Evolutionary conservation across 2,329 filamentous ascomycete genomes (phyloP).

Genomic region (Aciculosporium take): DNA sequence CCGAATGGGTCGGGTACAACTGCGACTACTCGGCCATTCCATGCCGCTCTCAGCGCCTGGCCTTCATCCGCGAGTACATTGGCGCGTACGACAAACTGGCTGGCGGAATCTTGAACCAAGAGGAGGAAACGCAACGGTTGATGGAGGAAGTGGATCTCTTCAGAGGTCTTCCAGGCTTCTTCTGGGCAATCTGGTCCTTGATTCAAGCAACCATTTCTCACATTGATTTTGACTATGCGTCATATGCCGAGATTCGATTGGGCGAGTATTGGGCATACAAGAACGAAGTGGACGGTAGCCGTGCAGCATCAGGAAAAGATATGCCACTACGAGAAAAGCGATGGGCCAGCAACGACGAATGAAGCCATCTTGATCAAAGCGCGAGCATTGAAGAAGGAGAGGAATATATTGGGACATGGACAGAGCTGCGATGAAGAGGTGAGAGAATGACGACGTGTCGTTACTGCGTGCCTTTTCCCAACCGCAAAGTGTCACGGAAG

Average conservation of each 20-base stretch:
- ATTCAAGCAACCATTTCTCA: conserved; percentile 90
- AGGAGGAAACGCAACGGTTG: conserved; percentile 53
- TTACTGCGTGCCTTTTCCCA: background rate
- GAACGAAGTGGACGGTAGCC: conserved; percentile 51
- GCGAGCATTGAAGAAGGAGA: background rate
- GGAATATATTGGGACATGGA: background rate
- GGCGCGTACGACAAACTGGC: conserved; percentile 50
- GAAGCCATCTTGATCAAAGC: background rate
- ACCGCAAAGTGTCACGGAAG: background rate
- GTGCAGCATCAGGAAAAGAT: conserved; percentile 36
- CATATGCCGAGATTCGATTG: conserved; percentile 73
- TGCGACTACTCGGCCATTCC: conserved; percentile 81
- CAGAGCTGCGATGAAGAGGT: background rate
- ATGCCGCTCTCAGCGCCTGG: conserved; percentile 57
- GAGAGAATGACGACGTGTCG: background rate
- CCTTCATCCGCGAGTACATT: conserved; percentile 77
- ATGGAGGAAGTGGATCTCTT: conserved; percentile 73
- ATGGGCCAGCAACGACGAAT: conserved; percentile 43
- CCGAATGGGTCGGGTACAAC: conserved; percentile 94
- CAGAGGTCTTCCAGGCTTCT: conserved; percentile 79
- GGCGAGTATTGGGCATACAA: conserved; percentile 93
- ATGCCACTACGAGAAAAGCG: conserved; percentile 62
- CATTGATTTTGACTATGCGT: conserved; percentile 93
- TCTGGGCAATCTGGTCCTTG: conserved; percentile 86
- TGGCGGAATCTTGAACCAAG: conserved; percentile 30